Evolutionary conservation across 176 grass and related monocot species (phyloP).

Genomic region (Eleusine indica): DNA sequence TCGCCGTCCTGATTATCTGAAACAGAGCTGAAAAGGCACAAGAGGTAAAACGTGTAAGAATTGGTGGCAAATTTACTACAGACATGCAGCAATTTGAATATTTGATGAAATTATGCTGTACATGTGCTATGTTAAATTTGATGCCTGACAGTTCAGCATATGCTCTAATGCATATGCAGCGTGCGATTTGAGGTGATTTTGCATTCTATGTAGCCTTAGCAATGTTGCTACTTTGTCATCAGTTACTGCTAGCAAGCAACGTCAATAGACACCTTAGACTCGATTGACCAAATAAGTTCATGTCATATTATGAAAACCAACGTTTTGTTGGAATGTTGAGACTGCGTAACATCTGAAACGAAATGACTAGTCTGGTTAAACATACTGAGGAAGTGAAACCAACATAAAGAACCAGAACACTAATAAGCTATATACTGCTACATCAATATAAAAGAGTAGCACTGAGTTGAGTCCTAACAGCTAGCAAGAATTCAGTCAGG

Average conservation of each 20-base stretch:
- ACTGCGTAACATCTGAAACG: neutral
- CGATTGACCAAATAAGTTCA: neutral
- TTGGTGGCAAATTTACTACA: neutral
- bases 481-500: neutral
- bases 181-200: neutral
- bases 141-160: neutral
- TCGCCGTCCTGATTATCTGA: slow-evolving; percentile 65
- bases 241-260: neutral
- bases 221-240: neutral
- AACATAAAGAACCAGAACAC: neutral
- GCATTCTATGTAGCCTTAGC: neutral
- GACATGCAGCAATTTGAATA: too few species aligned
- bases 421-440: neutral
- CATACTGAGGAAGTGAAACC: neutral
- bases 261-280: neutral
- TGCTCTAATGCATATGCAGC: neutral
- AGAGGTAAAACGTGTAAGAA: neutral
- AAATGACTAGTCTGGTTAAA: neutral
- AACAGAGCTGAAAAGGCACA: slow-evolving; percentile 53
- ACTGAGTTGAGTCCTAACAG: neutral
- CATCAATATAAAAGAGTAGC: neutral
- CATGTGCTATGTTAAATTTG: neutral
- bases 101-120: neutral
- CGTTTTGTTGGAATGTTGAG: neutral
- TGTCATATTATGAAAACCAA: neutral